phyloP scores from a whole-genome alignment of 139 green algal genomes.

The Picochlorum costavermella region DNA sequence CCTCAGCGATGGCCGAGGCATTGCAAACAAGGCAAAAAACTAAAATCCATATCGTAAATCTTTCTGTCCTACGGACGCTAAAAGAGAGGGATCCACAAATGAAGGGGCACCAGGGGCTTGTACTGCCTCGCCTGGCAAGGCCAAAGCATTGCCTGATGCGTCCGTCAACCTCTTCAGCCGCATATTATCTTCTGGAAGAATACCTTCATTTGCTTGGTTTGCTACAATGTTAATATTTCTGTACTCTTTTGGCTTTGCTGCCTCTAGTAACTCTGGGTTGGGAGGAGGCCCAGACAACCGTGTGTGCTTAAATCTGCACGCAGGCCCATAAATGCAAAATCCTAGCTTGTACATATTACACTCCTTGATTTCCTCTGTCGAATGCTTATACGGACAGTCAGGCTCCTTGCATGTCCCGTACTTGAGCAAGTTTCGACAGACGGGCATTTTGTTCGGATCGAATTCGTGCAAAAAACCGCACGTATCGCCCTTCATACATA shows the following conservation, averaged over 20 bases:
- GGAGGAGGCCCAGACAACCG: conserved; percentile 65
- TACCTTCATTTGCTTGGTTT: conserved; percentile 59
- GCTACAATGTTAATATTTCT: conserved; percentile 72
- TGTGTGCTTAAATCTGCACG: conserved; percentile 87
- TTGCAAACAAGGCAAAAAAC: background rate
- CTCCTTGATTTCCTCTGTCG: conserved; percentile 90
- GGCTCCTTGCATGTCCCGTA: conserved; percentile 82
- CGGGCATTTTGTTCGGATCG: conserved; percentile 74
- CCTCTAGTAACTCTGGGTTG: conserved; percentile 54
- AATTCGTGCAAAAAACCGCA: conserved; percentile 97
- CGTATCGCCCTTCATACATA: conserved; percentile 94
- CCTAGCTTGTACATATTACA: conserved; percentile 98
- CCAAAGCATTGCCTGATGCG: too few species aligned
- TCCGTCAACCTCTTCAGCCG: too few species aligned
- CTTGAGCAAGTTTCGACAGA: conserved; percentile 69
- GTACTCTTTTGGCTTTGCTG: conserved; percentile 62
- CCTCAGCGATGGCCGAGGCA: conserved; percentile 37
- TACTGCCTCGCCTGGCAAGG: background rate
- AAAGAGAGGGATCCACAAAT: conserved; percentile 13
- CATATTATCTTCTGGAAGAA: conserved; percentile 13
- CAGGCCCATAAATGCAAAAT: conserved; percentile 92
- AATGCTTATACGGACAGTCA: conserved; percentile 94
- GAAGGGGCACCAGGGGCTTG: background rate
- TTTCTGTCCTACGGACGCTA: conserved; percentile 26
- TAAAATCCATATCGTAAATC: conserved; percentile 30